Evolutionary conservation across 208 protist species (phyloP).

Genomic region (Sergeia podlipaevii): DNA sequence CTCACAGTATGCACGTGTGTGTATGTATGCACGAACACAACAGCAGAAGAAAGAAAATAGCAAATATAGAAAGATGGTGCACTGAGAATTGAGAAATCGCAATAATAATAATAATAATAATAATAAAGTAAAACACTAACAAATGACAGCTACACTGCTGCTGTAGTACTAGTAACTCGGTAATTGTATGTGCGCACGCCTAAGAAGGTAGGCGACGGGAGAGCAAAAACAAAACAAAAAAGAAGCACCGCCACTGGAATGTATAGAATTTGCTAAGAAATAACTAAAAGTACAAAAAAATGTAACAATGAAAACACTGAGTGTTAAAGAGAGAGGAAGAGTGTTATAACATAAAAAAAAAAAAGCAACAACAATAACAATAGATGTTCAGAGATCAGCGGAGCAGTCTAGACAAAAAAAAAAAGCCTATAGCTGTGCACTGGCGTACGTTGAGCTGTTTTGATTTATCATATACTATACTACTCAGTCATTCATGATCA

Average conservation of each 20-base stretch:
- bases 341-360: neutral
- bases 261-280: conserved; percentile 4
- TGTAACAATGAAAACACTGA: too few species aligned
- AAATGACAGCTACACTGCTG: too few species aligned
- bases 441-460: too few species aligned
- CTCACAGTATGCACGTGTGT: neutral
- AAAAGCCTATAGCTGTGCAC: too few species aligned
- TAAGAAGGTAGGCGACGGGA: too few species aligned
- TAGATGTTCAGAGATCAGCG: neutral
- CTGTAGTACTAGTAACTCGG: too few species aligned
- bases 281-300: too few species aligned
- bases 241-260: neutral
- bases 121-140: conserved; percentile 1
- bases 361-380: neutral
- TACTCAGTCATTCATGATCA: too few species aligned
- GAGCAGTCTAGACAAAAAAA: too few species aligned
- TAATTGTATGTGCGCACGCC: too few species aligned
- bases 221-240: neutral
- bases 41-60: neutral
- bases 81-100: neutral
- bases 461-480: too few species aligned
- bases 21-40: neutral
- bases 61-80: neutral
- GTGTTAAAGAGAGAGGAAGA: neutral
- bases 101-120: conserved; percentile 12